phyloP scores from a whole-genome alignment of 805 yeast species.

The Saccharomycopsis sp. region DNA sequence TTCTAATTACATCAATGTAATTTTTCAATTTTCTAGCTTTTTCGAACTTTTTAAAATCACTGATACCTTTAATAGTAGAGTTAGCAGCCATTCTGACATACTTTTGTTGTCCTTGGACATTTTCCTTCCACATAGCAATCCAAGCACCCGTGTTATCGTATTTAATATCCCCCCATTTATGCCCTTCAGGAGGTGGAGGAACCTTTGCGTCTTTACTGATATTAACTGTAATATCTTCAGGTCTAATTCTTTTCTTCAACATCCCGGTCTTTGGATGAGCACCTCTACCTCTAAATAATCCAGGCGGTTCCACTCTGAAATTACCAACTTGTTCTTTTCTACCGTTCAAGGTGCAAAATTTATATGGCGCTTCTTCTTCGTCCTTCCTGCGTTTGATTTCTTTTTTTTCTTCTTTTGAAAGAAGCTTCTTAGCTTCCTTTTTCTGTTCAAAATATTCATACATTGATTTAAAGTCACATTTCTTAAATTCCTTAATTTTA shows the following conservation, averaged over 20 bases:
- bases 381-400: slow-evolving; percentile 65
- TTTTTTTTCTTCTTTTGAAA: slow-evolving; percentile 73
- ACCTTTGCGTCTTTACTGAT: slow-evolving; percentile 63
- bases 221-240: slow-evolving; percentile 85
- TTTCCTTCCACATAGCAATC: slow-evolving; percentile 97
- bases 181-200: slow-evolving; percentile 84
- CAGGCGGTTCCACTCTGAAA: slow-evolving; percentile 94
- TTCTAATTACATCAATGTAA: slow-evolving; percentile 65
- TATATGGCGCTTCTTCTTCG: slow-evolving; percentile 69
- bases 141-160: slow-evolving; percentile 90
- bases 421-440: slow-evolving; percentile 63
- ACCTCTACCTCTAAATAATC: slow-evolving; percentile 92
- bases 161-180: slow-evolving; percentile 80
- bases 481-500: slow-evolving; percentile 47
- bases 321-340: slow-evolving; percentile 89
- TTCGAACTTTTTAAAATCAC: slow-evolving; percentile 88
- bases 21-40: slow-evolving; percentile 80
- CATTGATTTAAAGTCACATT: slow-evolving; percentile 76
- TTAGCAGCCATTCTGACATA: slow-evolving; percentile 89
- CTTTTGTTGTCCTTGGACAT: slow-evolving; percentile 73
- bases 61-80: slow-evolving; percentile 84
- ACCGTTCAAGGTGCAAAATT: slow-evolving; percentile 76
- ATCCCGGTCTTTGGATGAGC: slow-evolving; percentile 96
- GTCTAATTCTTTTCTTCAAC: slow-evolving; percentile 74
- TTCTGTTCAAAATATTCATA: slow-evolving; percentile 59